A percentile compares a stretch with the other conserved stretches of the same genome.
Conservation (phyloP, 2,329 filamentous ascomycete species). For the Penicillium hordei region DNA sequence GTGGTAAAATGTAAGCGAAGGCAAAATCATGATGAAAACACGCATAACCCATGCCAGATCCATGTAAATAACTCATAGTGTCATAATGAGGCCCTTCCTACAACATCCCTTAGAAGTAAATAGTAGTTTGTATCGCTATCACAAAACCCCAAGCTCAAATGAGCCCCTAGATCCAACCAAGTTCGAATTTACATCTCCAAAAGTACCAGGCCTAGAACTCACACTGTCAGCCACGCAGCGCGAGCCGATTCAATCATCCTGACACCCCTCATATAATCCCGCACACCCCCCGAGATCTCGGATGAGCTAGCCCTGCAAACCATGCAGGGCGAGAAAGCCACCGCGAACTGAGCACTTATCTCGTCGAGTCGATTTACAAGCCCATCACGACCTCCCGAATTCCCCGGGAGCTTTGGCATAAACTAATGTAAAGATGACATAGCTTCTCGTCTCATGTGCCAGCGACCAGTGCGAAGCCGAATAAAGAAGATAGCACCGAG, state of each 20-base stretch:
- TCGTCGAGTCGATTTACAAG: constrained; percentile 16
- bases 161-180: neutral
- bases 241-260: neutral
- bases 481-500: neutral
- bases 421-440: constrained; percentile 25
- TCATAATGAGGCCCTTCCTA: constrained; percentile 19
- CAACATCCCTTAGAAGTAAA: neutral
- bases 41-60: neutral
- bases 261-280: neutral
- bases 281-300: neutral
- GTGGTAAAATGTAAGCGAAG: neutral
- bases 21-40: constrained; percentile 18
- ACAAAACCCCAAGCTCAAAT: neutral
- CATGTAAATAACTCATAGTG: constrained; percentile 5
- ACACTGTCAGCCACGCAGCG: neutral
- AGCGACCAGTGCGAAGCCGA: constrained; percentile 22
- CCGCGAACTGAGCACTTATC: constrained; percentile 24
- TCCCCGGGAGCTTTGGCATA: constrained; percentile 16
- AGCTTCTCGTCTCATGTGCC: constrained; percentile 17
- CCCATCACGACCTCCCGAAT: constrained; percentile 16
- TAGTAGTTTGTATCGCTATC: too few species aligned
- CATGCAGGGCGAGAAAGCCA: constrained; percentile 6
- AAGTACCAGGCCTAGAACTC: constrained; percentile 3
- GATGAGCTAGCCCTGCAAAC: constrained; percentile 6
- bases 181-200: neutral